Base-by-base conservation (phyloP, 805 yeast species). In the Candida peoriensis region DNA sequence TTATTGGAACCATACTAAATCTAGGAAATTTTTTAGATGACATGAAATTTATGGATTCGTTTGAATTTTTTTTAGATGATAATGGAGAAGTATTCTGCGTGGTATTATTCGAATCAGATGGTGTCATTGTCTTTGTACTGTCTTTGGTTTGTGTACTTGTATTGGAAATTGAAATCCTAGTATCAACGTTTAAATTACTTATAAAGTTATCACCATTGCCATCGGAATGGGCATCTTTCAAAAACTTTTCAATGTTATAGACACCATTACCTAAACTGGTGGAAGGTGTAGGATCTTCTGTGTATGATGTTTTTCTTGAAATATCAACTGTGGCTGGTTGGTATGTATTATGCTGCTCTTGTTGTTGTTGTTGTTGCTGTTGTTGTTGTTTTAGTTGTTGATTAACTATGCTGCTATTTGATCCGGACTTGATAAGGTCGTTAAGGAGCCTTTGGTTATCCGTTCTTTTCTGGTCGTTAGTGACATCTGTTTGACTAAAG, bases 1-100 rank as follows among this genome's bases (percentile, higher is more conserved):
- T 78, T 15, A 80, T 33, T 9, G 58, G 58, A 2, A 40, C 39
- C 37, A 42, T 30, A 12, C 41, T 42, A 32, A 48, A 44, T 8
- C 45, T 36, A 3, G 50, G 48, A 1, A 28, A 28, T 24, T 43
- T 48, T 21, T 38, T 44, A 2, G 44, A 34, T 12, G 41, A 37
- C 13, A 42, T 22, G 18, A 22, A 34, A 16, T 27, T 29, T 20
- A 50, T 42, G 14, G 53, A 49, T 14, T 47, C 52, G 16, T 45
- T 39, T 1, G 55, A 48, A 25, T 37, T 39, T 35, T 50, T 44
- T 26, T 48, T 47, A 15, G 54, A 46, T 7, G 48, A 39, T 9
- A 41, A 21, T 9, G 52, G 47, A 0, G 46, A 36, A 2, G 46
- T 37, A 6, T 28, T 24, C 13, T 32, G 23, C 11, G 41, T 32